Evolutionary conservation across 495 filamentous ascomycete species (phyloP).

Genomic region (Antarctomyces pellizariae): DNA sequence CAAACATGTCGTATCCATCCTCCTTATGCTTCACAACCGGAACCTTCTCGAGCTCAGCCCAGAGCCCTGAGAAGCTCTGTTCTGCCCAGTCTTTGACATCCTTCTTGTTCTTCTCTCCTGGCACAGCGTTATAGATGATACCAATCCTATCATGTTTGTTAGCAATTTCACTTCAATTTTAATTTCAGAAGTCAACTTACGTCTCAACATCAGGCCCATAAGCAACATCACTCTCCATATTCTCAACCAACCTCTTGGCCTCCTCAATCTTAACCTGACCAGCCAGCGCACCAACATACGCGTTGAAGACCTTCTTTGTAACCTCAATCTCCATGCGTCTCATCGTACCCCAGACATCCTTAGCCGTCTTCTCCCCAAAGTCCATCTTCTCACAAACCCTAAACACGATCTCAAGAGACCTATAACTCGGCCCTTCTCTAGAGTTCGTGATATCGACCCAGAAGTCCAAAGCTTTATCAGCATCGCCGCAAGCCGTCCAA

Average conservation of each 20-base stretch:
- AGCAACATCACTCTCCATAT: conserved; percentile 39
- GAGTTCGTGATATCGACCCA: conserved; percentile 62
- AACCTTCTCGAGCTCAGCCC: conserved; percentile 35
- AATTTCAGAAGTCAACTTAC: conserved; percentile 28
- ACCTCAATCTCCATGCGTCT: conserved; percentile 50
- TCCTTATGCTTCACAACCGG: conserved; percentile 17
- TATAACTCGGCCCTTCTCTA: conserved; percentile 60
- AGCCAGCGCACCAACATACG: conserved; percentile 53
- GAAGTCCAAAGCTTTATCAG: conserved; percentile 41
- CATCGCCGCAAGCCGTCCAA: conserved; percentile 40
- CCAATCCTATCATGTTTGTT: conserved; percentile 30
- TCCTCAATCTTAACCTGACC: conserved; percentile 42
- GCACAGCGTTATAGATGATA: conserved; percentile 48
- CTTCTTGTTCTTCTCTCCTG: conserved; percentile 31
- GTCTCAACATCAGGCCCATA: conserved; percentile 36
- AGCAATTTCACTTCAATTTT: conserved; percentile 3
- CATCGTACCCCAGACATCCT: conserved; percentile 51
- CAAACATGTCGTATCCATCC: conserved; percentile 12
- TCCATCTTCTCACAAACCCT: conserved; percentile 42
- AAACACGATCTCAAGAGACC: conserved; percentile 54
- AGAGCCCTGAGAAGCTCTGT: conserved; percentile 38
- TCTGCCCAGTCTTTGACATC: conserved; percentile 49
- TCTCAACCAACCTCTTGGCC: conserved; percentile 34
- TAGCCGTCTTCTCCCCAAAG: conserved; percentile 38
- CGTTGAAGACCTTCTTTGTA: conserved; percentile 42